Evolutionary conservation across 2,329 filamentous ascomycete genomes (phyloP).

Genomic region (Rachicladosporium sp.): DNA sequence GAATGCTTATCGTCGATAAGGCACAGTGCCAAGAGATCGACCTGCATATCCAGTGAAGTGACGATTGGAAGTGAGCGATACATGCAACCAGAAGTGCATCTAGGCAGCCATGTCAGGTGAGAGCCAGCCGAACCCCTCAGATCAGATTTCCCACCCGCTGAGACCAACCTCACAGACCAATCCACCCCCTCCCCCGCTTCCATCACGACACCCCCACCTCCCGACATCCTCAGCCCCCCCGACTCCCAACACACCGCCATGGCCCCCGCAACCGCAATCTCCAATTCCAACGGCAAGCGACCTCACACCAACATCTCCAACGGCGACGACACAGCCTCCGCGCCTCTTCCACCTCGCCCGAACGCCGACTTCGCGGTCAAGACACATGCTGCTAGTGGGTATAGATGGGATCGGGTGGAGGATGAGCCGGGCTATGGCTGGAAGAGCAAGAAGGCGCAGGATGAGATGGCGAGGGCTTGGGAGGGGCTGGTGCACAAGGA

Average conservation of each 20-base stretch:
- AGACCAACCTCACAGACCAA: constrained; percentile 26
- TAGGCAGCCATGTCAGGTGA: background rate
- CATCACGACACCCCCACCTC: constrained; percentile 31
- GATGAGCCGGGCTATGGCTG: constrained; percentile 39
- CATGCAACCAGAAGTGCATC: background rate
- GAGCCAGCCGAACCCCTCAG: constrained; percentile 3
- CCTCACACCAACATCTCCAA: constrained; percentile 24
- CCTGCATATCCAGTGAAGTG: background rate
- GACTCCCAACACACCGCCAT: constrained; percentile 31
- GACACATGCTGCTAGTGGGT: constrained; percentile 19
- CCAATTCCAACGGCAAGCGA: constrained; percentile 27
- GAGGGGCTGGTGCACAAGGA: constrained; percentile 40
- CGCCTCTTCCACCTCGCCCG: constrained; percentile 12
- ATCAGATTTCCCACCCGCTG: background rate
- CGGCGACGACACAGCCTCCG: constrained; percentile 15
- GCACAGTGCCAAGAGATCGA: no score
- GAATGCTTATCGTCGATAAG: background rate
- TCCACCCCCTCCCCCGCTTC: constrained; percentile 23
- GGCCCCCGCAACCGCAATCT: constrained; percentile 13
- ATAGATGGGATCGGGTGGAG: constrained; percentile 23
- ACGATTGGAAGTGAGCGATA: background rate
- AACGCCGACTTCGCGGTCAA: constrained; percentile 10
- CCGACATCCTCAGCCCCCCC: constrained; percentile 30
- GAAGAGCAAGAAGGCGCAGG: constrained; percentile 44
- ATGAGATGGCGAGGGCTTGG: constrained; percentile 41